phyloP scores from a whole-genome alignment of 1,139 yeast genomes.

The Nematodospora anomalae region DNA sequence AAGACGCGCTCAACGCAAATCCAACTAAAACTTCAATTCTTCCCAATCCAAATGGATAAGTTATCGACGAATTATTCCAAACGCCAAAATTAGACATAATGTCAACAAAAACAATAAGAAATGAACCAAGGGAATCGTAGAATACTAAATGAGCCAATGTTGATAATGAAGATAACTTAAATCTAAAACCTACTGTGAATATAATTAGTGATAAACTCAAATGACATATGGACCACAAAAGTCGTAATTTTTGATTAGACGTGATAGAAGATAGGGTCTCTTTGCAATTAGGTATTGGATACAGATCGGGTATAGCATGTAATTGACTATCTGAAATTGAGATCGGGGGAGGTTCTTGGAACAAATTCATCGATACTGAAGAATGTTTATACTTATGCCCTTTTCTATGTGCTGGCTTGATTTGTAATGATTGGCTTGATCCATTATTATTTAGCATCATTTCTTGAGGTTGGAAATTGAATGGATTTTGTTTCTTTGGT shows the following conservation, averaged over 20 bases:
- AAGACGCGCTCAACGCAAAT: constrained; percentile 80
- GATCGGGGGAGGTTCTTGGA: constrained; percentile 84
- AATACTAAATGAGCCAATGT: constrained; percentile 86
- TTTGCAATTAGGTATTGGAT: constrained; percentile 71
- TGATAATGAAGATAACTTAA: constrained; percentile 60
- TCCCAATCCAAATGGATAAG: constrained; percentile 89
- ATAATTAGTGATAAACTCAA: constrained; percentile 53
- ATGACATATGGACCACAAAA: constrained; percentile 70
- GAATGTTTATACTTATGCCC: constrained; percentile 97
- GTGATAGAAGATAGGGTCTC: constrained; percentile 63
- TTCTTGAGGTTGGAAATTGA: constrained; percentile 48
- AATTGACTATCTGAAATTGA: constrained; percentile 53
- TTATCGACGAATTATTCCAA: constrained; percentile 82
- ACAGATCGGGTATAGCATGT: constrained; percentile 69
- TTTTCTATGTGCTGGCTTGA: constrained; percentile 73
- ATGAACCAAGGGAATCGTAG: constrained; percentile 82
- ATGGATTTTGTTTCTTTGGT: constrained; percentile 38
- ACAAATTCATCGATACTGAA: constrained; percentile 93
- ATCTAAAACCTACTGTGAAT: constrained; percentile 60
- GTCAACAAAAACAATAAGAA: constrained; percentile 69
- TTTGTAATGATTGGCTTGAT: constrained; percentile 29
- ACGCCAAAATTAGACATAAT: constrained; percentile 87
- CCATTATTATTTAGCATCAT: constrained; percentile 28
- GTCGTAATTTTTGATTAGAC: constrained; percentile 51
- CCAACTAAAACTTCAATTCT: constrained; percentile 85